Base-by-base conservation (phyloP, 768 basidiomycete genomes). In the Hebeloma cylindrosporum region DNA sequence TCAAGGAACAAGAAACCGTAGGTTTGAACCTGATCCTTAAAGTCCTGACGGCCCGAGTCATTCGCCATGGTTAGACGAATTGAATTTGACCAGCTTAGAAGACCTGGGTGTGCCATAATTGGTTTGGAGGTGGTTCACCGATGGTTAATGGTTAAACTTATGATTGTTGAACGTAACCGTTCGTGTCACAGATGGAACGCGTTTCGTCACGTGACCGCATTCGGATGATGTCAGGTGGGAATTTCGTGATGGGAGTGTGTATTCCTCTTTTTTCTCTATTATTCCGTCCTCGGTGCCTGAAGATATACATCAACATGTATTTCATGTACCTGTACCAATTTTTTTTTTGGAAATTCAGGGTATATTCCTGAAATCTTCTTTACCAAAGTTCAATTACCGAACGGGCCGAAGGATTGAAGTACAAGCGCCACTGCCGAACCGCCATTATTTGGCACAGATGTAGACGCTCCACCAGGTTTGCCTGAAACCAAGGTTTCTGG, bases 1-100 rank as follows among this genome's bases (percentile, higher is more conserved):
- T 89, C 82, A 31, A 92, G 76, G 61, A 90, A 91, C 51, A 81
- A 71, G 62, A 89, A 87, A 3, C 86, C 89, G 48, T 88, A 80
- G 2, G 71, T 76, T 38, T 87, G 83, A 27, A 90, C 76, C 57
- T 89, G 83, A 39, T 84, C 80, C 42, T 85, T 77, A 54, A 92
- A 80, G 37, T 78, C 66, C 52, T 83, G 74, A 10, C 85, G 78
- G 17, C 82, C 85, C 42, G 83, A 77, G 60, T 91, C 89, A 37
- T 73, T 81, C 5, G 74, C 77, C 81, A 91, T 88, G 25, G 77
- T 75, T 11, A 78, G 65, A 33, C 85, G 76, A 38, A 90, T 77
- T 17, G 75, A 68, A 47, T 83, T 74, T 44, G 79, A 78, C 89
- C 89, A 92, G 61, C 72, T 68, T 21, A 81, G 57, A 13, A 89